These are phyloP conservation scores for Ceratocystis cubensis DNA, from an alignment of 2,329 filamentous ascomycete genomes.

Conservation along the genomic window DNA sequence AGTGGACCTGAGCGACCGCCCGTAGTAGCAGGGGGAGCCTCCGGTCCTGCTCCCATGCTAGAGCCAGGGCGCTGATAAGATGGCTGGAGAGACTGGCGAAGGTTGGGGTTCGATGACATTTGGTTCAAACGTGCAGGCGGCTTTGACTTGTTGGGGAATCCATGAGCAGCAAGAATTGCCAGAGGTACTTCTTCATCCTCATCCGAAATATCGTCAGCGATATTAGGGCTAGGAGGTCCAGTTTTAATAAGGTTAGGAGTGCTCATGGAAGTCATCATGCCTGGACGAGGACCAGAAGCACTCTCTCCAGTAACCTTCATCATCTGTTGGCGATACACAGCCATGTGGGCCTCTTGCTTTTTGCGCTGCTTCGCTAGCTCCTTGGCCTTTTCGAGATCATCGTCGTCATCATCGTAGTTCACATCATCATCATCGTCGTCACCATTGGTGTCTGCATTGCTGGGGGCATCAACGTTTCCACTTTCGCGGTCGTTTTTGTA, in stretches of 20 bases:
- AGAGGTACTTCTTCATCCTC: constrained; percentile 84
- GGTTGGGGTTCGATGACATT: constrained; percentile 58
- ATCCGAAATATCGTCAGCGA: constrained; percentile 44
- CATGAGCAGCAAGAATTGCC: constrained; percentile 76
- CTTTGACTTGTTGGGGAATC: constrained; percentile 67
- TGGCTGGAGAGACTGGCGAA: constrained; percentile 41
- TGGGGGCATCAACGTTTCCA: constrained; percentile 28
- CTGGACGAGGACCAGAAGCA: constrained; percentile 35
- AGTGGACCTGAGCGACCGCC: constrained; percentile 36
- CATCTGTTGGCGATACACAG: constrained; percentile 87
- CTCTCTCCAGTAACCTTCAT: constrained; percentile 74
- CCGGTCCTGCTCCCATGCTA: constrained; percentile 26
- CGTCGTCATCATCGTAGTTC: constrained; percentile 61
- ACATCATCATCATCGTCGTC: constrained; percentile 53
- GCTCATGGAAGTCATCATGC: constrained; percentile 46
- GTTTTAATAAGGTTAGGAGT: constrained; percentile 43
- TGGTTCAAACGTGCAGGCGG: constrained; percentile 56
- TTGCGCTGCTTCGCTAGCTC: constrained; percentile 62
- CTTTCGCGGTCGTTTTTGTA: constrained; percentile 64
- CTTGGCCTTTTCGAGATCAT: constrained; percentile 63
- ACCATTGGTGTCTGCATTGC: constrained; percentile 35
- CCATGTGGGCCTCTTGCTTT: constrained; percentile 82
- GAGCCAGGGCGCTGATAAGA: constrained; percentile 40
- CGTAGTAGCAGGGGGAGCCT: constrained; percentile 21
- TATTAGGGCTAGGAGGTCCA: constrained; percentile 28